Percentiles rank a stretch among this genome's conserved stretches.
Evolutionary conservation across 257 asterid genomes (phyloP).

Genomic region (Salvia splendens): DNA sequence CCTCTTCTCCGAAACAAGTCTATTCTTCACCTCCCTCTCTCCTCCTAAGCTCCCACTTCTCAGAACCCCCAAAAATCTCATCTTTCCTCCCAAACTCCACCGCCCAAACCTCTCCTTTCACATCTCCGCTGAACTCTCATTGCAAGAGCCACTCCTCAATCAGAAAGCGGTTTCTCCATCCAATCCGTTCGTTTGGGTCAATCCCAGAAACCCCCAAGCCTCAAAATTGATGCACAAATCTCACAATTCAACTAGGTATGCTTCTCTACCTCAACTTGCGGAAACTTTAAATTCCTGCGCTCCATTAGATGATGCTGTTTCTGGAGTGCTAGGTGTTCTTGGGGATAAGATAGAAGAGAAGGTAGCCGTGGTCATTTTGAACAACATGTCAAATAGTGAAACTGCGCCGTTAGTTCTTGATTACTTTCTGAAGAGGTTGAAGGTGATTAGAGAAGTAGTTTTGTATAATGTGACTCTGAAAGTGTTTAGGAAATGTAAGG

Average conservation of each 20-base stretch:
- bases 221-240: constrained; percentile 51
- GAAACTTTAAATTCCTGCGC: constrained; percentile 58
- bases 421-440: constrained; percentile 50
- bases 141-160: constrained; percentile 38
- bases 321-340: constrained; percentile 38
- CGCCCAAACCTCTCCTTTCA: constrained; percentile 31
- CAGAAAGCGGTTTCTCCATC: constrained; percentile 39
- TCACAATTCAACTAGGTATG: constrained; percentile 56
- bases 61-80: constrained; percentile 34
- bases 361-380: constrained; percentile 68
- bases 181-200: constrained; percentile 69
- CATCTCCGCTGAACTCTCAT: constrained; percentile 38
- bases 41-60: constrained; percentile 39
- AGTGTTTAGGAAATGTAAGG: constrained; percentile 67
- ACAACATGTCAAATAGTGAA: constrained; percentile 68
- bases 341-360: constrained; percentile 51
- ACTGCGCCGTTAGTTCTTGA: constrained; percentile 53
- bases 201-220: constrained; percentile 76
- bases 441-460: constrained; percentile 45
- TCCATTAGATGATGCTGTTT: constrained; percentile 48
- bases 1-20: constrained; percentile 43
- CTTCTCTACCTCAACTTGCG: constrained; percentile 54
- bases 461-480: constrained; percentile 81
- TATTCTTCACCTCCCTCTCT: constrained; percentile 45
- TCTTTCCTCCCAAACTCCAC: constrained; percentile 38